Base-by-base conservation (phyloP, 2,329 filamentous ascomycete genomes). In the Colletotrichum endophyticum region DNA sequence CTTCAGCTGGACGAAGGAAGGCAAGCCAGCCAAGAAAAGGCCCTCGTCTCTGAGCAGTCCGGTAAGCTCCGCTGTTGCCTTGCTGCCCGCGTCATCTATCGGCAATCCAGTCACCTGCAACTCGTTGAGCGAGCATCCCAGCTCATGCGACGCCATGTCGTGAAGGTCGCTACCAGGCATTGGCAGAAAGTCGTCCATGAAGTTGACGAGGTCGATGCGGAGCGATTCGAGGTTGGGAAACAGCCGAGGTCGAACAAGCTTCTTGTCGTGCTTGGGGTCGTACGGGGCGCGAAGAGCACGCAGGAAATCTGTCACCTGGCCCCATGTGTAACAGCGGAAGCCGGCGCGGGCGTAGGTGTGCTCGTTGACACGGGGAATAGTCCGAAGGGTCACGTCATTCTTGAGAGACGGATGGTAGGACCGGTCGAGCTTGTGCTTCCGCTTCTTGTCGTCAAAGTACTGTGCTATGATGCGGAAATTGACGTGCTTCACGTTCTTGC, bases 171-270 rank as follows among this genome's bases (percentile, higher is more conserved):
- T 81, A 3, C 87, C 88, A 2, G 88, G 86, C 70, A 84, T 87
- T 4, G 85, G 85, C 39, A 90, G 81, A 32, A 87, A 83, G 3
- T 86, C 82, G 44, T 88, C 86, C 3, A 86, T 85, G 63, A 91
- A 91, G 78, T 91, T 91, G 79, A 91, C 88, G 22, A 91, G 85
- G 75, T 91, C 90, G 39, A 91, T 85, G 44, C 89, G 87, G 56
- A 91, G 81, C 22, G 84, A 84, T 30, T 85, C 82, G 5, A 91
- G 83, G 19, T 83, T 85, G 2, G 90, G 89, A 1, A 91, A 80
- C 13, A 91, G 85, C 44, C 86, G 84, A 22, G 87, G 88, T 8
- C 81, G 80, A 12, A 75, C 62, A 36, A 67, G 39, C 67, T 73
- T 82, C 78, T 83, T 85, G 79, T 81, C 80, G 61, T 83, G 82